Evolutionary conservation across 208 protist genomes (phyloP), one percentile per base, ranked within the genome.

Genomic region (Jaenimonas drosophilae): DNA sequence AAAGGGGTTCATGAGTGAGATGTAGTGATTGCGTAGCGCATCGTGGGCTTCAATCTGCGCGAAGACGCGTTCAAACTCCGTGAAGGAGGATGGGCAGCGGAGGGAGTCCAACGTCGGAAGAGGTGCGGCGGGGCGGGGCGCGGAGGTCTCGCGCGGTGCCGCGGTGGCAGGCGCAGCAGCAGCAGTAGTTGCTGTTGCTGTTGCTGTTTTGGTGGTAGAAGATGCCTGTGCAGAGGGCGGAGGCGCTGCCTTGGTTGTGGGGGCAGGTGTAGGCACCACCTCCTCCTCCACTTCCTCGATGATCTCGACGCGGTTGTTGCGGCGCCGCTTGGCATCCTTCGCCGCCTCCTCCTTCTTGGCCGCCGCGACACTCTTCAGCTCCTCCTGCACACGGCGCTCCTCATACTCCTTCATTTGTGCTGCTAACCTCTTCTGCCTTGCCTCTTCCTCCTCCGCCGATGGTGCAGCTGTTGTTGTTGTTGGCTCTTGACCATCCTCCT

Each of bases 31-130:
- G 16, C 62, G 57, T 37, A 89, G 70, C 41, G 87, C 81, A 3
- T 85, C 69, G 45, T 85, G 47, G 27, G 64, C 40, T 38, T 55
- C 47, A 30, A 90, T 62, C 17, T 70, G 64, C 14, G 49, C 59
- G 61, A 88, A 88, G 9, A 82, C 64, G n/a, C 81, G 71, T 66
- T 94, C 80, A 54, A 94, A 88, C 51, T 94, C 80, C 9, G 76
- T 84, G 47, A 88, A 91, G 2, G 65, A 77, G 30, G 79, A 87
- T 11, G 86, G 86, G n/a, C 59, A 26, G 31, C 48, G 75, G 23
- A 94, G 63, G 5, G 58, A 68, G 21, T 81, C 76, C 47, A 87
- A 84, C 11, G 64, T 59, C 39, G 64, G 58, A 24, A 64, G 32
- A 3, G 34, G 43, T n/a, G 36, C 32, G 4, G 45, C 19, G 1